Evolutionary conservation across 345 rosid genomes (phyloP).

Genomic region (Triadica sebifera): DNA sequence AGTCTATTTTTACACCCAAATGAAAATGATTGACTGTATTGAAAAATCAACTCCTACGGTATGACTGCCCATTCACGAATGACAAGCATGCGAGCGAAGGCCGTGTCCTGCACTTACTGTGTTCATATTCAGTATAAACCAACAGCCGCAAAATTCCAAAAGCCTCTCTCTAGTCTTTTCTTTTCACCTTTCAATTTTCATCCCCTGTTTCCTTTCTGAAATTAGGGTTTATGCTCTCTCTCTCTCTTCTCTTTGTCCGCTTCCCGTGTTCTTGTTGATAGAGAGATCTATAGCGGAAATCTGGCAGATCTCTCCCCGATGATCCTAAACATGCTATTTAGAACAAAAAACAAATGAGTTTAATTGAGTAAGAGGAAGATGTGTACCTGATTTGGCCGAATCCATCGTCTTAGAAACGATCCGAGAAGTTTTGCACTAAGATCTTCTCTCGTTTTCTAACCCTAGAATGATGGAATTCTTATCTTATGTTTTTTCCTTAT

Average conservation of each 20-base stretch:
- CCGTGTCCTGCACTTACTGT: neutral
- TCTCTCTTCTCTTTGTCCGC: neutral
- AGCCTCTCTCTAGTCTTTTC: neutral
- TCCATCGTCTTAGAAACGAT: too few relatives aligned
- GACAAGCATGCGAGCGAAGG: neutral
- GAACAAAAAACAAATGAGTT: too few relatives aligned
- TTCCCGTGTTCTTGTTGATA: neutral
- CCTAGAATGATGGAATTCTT: too few relatives aligned
- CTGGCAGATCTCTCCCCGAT: too few relatives aligned
- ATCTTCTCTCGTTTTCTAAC: too few relatives aligned
- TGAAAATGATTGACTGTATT: neutral
- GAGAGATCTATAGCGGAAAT: too few relatives aligned
- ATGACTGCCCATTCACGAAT: neutral
- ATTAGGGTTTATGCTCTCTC: slow-evolving; percentile 37
- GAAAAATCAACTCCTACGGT: neutral
- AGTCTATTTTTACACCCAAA: neutral
- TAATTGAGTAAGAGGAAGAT: too few relatives aligned
- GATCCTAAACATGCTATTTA: too few relatives aligned
- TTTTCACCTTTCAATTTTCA: slow-evolving; percentile 12
- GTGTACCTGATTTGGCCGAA: too few relatives aligned
- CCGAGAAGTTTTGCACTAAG: too few relatives aligned
- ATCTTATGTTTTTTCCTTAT: too few relatives aligned
- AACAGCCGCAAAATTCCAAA: slow-evolving; percentile 5
- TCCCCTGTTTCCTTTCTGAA: neutral
- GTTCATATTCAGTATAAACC: neutral